Percentiles rank a stretch among this genome's conserved stretches.
phyloP scores from a whole-genome alignment of 306 rosid species.

The Casuarina glauca region DNA sequence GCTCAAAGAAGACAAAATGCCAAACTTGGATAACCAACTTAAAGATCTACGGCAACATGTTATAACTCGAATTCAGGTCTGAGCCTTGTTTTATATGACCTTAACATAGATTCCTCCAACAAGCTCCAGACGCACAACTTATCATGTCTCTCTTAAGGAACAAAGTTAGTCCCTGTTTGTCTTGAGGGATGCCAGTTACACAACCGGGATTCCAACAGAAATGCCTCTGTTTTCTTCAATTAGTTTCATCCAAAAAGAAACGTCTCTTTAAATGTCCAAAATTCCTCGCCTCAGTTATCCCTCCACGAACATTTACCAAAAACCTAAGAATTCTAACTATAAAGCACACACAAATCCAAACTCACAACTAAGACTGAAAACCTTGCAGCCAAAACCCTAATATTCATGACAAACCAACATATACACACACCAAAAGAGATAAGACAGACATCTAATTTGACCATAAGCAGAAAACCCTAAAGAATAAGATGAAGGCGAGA shows the following conservation, averaged over 20 bases:
- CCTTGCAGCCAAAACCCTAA: constrained; percentile 8
- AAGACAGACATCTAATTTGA: background rate
- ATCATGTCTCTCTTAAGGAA: background rate
- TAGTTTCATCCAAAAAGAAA: background rate
- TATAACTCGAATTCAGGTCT: background rate
- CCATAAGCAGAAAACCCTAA: background rate
- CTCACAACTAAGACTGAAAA: background rate
- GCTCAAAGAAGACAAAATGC: background rate
- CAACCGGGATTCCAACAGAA: background rate
- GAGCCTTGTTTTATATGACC: background rate
- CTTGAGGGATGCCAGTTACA: background rate
- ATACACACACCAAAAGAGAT: background rate
- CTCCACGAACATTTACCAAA: constrained; percentile 3
- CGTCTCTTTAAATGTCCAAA: background rate
- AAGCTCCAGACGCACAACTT: background rate
- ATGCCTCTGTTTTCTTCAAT: background rate
- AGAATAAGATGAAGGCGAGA: background rate
- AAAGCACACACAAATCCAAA: background rate
- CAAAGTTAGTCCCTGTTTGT: background rate
- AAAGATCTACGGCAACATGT: background rate
- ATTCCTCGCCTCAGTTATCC: background rate
- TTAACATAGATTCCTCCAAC: background rate
- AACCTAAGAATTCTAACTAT: constrained; percentile 7
- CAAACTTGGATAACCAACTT: background rate
- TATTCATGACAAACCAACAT: background rate